A percentile compares a stretch with the other conserved stretches of the same genome.
Conservation (phyloP, 2,329 filamentous ascomycete genomes). For the Myriosclerotinia scirpicola region DNA sequence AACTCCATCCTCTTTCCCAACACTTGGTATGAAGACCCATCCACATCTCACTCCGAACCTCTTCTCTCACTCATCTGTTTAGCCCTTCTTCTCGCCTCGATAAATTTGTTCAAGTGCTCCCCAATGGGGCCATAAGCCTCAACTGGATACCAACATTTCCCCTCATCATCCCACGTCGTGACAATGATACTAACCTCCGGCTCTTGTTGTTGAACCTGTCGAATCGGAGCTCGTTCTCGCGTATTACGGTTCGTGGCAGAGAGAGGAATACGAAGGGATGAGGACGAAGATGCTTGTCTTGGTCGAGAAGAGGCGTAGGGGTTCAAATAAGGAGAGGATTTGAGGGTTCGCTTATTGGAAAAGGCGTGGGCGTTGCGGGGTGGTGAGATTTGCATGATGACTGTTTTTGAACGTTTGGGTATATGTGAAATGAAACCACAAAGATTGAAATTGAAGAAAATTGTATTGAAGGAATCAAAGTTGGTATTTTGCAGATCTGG, state of each 20-base stretch:
- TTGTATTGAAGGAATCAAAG: background rate
- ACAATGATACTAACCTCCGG: slow-evolving; percentile 26
- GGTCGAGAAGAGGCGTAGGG: slow-evolving; percentile 14
- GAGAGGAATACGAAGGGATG: slow-evolving; percentile 18
- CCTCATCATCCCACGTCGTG: slow-evolving; percentile 25
- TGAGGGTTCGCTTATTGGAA: slow-evolving; percentile 21
- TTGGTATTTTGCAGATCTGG: background rate
- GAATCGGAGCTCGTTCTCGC: slow-evolving; percentile 19
- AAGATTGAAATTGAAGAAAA: background rate
- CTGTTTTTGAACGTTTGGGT: slow-evolving; percentile 3
- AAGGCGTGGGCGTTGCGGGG: slow-evolving; percentile 22
- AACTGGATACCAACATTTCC: slow-evolving; percentile 25
- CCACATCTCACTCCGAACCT: background rate
- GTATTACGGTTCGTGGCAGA: slow-evolving; percentile 1
- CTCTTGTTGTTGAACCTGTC: slow-evolving; percentile 22
- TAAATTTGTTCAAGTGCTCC: slow-evolving; percentile 23
- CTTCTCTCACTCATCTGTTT: slow-evolving; percentile 17
- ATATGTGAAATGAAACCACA: background rate
- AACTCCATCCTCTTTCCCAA: slow-evolving; percentile 21
- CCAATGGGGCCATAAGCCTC: slow-evolving; percentile 25
- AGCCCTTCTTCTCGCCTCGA: slow-evolving; percentile 20
- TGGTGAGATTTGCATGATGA: slow-evolving; percentile 24
- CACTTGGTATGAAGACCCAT: slow-evolving; percentile 17
- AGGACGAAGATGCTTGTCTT: slow-evolving; percentile 16
- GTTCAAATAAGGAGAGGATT: slow-evolving; percentile 12